Evolutionary conservation across 75 land plant genomes (phyloP), one percentile per base, ranked within the genome.

Genomic region (Pinus tabuliformis): DNA sequence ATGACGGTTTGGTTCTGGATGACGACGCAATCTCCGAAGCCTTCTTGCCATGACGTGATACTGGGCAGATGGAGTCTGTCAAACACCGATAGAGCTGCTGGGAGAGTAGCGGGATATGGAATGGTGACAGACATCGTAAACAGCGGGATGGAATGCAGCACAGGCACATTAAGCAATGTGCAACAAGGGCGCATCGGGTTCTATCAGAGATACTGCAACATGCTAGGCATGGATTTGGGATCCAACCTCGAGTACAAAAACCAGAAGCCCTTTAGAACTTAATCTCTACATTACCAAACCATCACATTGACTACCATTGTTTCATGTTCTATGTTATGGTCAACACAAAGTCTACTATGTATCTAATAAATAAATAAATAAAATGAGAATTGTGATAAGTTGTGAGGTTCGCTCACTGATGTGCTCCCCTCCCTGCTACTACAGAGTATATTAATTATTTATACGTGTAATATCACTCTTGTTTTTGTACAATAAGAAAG

Each of bases 1-100:
- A 79, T 90, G 22, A 87, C 92, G 11, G 12, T 90, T 5, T 88
- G 88, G 91, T 88, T 86, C 76, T 91, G 93, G 93, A 91, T 83
- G 88, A 85, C 85, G 3, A 72, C 84, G 1, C 82, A 81, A 45
- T 36, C 70, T 6, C 75, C 79, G 3, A 84, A 85, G 71, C 90
- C 91, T 4, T 88, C 85, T 14, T 77, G 84, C 58, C 93, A 91
- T 76, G 83, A 75, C 45, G 93, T 86, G 57, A 86, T 86, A 24
- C 70, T 75, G 26, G 93, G 93, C 14, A 42, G 56, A 6, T 91
- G 91, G 89, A 70, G 57, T 2, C 93, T 91, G 3, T 78, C 86
- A 0, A 26, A 60, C 0, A 87, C 85, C 57, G 74, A 75, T 2
- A 24, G 84, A 0, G 37, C 74, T 0, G 89, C 85, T 45, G 71